Conservation (phyloP, 257 asterid genomes). For the Jacaranda mimosifolia region DNA sequence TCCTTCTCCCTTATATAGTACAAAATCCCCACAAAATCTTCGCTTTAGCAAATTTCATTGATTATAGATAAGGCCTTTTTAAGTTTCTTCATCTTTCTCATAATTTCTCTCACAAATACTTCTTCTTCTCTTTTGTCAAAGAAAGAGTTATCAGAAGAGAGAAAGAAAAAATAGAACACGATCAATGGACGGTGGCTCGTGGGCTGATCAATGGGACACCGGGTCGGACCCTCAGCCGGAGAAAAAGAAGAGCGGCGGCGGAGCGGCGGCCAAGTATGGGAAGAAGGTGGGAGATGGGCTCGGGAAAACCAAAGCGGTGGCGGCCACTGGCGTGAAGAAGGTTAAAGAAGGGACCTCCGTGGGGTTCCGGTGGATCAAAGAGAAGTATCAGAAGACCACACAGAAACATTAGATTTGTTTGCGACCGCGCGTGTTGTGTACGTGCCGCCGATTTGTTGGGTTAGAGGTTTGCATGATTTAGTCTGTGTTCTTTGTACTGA, state of each 20-base stretch:
- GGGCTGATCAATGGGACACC: constrained; percentile 95
- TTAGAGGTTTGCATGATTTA: too few relatives aligned
- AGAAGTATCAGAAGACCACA: constrained; percentile 59
- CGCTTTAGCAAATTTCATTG: constrained; percentile 18
- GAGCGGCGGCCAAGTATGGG: constrained; percentile 52
- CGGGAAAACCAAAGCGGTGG: constrained; percentile 73
- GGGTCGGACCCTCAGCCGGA: constrained; percentile 51
- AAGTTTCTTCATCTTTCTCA: neutral
- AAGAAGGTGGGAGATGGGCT: constrained; percentile 65
- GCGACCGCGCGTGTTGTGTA: neutral
- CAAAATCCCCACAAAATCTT: constrained; percentile 35
- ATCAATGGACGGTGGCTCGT: constrained; percentile 54
- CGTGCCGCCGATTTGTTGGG: too few relatives aligned
- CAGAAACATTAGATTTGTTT: neutral
- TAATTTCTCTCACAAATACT: neutral
- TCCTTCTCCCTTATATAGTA: constrained; percentile 12
- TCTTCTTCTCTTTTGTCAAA: neutral
- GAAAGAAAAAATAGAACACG: neutral
- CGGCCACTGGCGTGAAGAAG: constrained; percentile 73
- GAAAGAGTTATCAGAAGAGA: neutral
- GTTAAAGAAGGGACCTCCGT: constrained; percentile 73
- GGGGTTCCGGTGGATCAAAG: constrained; percentile 83
- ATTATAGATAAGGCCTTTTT: neutral
- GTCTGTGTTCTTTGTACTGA: too few relatives aligned
- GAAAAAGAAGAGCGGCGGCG: constrained; percentile 47